A percentile compares a stretch with the other conserved stretches of the same genome.
Conservation (phyloP, 2,329 filamentous ascomycete species). For the Torrubiella hemipterigena region DNA sequence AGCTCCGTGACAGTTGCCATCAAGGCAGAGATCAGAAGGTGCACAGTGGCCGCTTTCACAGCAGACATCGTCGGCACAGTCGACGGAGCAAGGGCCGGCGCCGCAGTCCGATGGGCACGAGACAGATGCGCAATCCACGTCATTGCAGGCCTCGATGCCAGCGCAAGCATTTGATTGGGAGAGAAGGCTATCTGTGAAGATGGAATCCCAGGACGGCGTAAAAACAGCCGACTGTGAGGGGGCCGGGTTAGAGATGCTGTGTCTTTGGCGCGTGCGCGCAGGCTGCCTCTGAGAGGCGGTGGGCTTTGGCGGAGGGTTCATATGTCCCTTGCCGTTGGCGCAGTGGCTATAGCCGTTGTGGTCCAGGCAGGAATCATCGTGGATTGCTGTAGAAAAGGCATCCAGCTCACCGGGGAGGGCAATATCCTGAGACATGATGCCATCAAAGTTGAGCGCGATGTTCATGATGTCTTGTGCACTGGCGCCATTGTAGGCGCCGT, state of each 20-base stretch:
- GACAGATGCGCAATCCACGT: constrained; percentile 17
- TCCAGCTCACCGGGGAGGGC: constrained; percentile 14
- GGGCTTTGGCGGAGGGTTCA: constrained; percentile 3
- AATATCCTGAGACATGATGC: constrained; percentile 13
- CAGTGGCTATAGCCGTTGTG: constrained; percentile 7
- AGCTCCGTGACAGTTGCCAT: constrained; percentile 24
- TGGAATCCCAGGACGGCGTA: constrained; percentile 5
- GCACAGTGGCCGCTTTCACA: constrained; percentile 23
- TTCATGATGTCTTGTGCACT: constrained; percentile 16
- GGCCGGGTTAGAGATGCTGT: constrained; percentile 6
- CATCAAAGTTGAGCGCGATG: constrained; percentile 14
- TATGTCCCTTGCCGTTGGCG: constrained; percentile 9
- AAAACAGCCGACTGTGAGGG: background rate
- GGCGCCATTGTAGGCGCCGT: constrained; percentile 11
- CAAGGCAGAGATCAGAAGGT: constrained; percentile 24
- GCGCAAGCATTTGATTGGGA: constrained; percentile 3
- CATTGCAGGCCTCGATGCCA: constrained; percentile 4
- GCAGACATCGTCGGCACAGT: constrained; percentile 21
- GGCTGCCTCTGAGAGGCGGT: constrained; percentile 4
- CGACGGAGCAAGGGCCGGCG: constrained; percentile 19
- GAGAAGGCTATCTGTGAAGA: constrained; percentile 3
- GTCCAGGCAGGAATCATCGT: constrained; percentile 21
- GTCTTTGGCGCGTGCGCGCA: constrained; percentile 4
- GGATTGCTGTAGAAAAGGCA: constrained; percentile 14
- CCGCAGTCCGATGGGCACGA: constrained; percentile 23